Percentiles rank a stretch among this genome's conserved stretches.
Conservation (phyloP, 2,329 filamentous ascomycete species). For the Cercospora brassicicola region DNA sequence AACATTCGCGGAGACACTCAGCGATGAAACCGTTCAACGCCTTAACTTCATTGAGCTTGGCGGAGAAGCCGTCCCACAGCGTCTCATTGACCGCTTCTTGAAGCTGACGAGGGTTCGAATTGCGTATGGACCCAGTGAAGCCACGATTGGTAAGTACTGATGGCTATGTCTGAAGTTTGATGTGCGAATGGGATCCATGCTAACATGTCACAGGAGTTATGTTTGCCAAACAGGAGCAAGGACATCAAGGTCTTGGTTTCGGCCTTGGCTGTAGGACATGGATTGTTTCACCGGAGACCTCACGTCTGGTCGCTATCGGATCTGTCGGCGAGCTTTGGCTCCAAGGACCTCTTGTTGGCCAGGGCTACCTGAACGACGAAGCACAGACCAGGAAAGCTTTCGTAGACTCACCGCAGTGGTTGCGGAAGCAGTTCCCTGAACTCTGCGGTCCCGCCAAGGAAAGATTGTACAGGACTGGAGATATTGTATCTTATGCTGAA, state of each 20-base stretch:
- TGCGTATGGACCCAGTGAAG: background rate
- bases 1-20: constrained; percentile 1
- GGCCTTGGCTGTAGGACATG: constrained; percentile 12
- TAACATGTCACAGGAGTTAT: background rate
- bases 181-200: background rate
- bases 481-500: constrained; percentile 57
- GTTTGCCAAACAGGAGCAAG: constrained; percentile 5
- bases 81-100: constrained; percentile 7
- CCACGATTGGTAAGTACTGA: background rate
- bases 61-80: constrained; percentile 12
- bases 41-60: background rate
- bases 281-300: constrained; percentile 12
- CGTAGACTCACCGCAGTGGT: background rate
- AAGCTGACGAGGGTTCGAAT: background rate
- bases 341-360: constrained; percentile 9
- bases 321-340: constrained; percentile 13
- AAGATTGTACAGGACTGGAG: constrained; percentile 50
- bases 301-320: constrained; percentile 17
- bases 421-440: background rate
- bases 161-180: background rate
- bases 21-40: background rate
- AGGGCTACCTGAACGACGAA: constrained; percentile 19
- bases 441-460: background rate
- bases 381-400: background rate
- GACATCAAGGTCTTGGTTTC: constrained; percentile 1